Conservation (phyloP, 768 basidiomycete genomes). For the Favolaschia claudopus region DNA sequence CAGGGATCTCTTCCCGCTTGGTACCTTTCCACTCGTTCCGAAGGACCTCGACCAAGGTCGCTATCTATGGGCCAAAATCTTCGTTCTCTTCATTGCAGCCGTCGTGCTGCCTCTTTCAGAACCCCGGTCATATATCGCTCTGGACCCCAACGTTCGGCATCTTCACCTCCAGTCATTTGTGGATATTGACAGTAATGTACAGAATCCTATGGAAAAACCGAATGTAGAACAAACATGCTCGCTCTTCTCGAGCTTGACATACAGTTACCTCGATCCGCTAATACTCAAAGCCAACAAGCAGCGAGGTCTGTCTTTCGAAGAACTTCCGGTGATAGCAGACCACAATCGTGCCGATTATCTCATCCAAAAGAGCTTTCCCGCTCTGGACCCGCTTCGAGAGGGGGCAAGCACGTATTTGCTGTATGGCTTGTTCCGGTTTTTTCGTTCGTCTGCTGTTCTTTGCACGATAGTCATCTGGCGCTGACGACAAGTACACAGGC, state of each 20-base stretch:
- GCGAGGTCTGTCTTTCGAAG: conserved; percentile 44
- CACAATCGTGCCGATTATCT: conserved; percentile 46
- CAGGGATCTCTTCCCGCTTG: conserved; percentile 54
- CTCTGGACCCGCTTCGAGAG: conserved; percentile 15
- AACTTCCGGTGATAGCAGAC: conserved; percentile 59
- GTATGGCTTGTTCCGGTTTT: conserved; percentile 10
- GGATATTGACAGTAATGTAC: conserved; percentile 4
- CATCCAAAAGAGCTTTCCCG: conserved; percentile 41
- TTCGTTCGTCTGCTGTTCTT: background rate
- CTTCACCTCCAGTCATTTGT: background rate
- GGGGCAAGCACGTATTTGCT: conserved; percentile 8
- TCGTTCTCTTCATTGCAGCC: conserved; percentile 45
- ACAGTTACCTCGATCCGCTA: conserved; percentile 53
- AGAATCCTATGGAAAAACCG: conserved; percentile 31
- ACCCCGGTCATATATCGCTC: conserved; percentile 54
- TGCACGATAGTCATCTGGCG: background rate
- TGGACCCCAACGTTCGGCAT: conserved; percentile 45
- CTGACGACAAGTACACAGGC: background rate
- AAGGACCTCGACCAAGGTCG: conserved; percentile 44
- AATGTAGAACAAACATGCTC: conserved; percentile 50
- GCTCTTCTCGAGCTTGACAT: conserved; percentile 32
- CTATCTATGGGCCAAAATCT: conserved; percentile 52
- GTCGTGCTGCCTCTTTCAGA: conserved; percentile 51
- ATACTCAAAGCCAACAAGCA: conserved; percentile 45
- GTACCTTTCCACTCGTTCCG: conserved; percentile 50